Conservation (phyloP, 805 yeast species). For the Cyberlindnera euphorbiiphila region DNA sequence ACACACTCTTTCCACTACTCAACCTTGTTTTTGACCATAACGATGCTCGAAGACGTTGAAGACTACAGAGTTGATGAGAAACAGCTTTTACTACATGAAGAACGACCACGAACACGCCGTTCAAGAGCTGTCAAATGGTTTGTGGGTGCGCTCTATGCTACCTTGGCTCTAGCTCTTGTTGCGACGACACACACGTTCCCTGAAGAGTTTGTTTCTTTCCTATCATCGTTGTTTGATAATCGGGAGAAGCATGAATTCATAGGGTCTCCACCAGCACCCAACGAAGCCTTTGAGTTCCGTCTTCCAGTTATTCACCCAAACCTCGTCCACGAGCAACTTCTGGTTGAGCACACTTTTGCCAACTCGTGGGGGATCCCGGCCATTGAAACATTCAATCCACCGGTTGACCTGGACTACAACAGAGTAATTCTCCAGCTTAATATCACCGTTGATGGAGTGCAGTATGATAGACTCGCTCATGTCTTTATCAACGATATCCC, state of each 20-base stretch:
- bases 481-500: conserved; percentile 59
- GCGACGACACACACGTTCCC: too few species aligned
- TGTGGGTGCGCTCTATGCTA: too few species aligned
- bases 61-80: too few species aligned
- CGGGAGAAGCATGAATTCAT: not conserved
- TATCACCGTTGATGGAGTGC: conserved; percentile 53
- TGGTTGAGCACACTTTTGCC: conserved; percentile 50
- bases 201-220: too few species aligned
- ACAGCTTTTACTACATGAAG: too few species aligned
- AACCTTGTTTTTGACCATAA: too few species aligned
- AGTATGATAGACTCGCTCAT: conserved; percentile 63
- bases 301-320: conserved; percentile 23
- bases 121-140: too few species aligned
- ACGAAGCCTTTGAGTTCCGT: conserved; percentile 25
- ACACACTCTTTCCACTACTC: not conserved
- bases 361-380: conserved; percentile 60
- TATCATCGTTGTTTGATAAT: too few species aligned
- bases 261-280: conserved; percentile 7
- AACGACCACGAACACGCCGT: too few species aligned
- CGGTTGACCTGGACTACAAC: conserved; percentile 43
- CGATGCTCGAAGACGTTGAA: too few species aligned
- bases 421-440: conserved; percentile 50
- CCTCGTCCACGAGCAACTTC: conserved; percentile 34
- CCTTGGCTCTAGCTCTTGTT: too few species aligned
- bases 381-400: conserved; percentile 38